These are phyloP conservation scores for Gardenia jasminoides DNA, from an alignment of 257 asterid species.

Conservation along the genomic window DNA sequence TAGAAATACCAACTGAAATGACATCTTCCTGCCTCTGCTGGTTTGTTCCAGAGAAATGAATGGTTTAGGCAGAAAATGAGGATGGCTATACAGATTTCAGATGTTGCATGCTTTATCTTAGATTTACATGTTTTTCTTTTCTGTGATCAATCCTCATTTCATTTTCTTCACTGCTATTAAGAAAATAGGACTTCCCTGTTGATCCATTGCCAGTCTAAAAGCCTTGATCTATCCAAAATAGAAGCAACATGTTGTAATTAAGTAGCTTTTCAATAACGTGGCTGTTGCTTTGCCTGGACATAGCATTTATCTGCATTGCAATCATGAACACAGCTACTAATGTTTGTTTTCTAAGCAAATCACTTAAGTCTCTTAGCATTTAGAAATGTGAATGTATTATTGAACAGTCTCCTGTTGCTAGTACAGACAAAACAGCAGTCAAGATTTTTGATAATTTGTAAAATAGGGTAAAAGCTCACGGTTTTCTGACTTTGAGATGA, in stretches of 20 bases:
- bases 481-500: neutral
- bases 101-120: neutral
- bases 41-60: neutral
- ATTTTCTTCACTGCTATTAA: neutral
- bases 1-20: neutral
- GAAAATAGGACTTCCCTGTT: neutral
- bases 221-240: neutral
- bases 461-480: neutral
- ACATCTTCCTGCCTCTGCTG: neutral
- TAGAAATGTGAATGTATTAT: too few relatives aligned
- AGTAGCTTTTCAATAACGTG: neutral
- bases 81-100: neutral
- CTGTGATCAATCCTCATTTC: neutral
- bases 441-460: too few relatives aligned
- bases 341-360: neutral
- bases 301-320: neutral
- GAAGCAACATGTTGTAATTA: neutral
- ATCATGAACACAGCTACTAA: neutral
- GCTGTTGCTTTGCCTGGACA: neutral
- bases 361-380: neutral
- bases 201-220: neutral
- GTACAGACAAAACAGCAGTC: too few relatives aligned
- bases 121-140: neutral
- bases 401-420: too few relatives aligned
- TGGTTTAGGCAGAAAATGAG: neutral